A percentile compares a stretch with the other conserved stretches of the same genome.
Evolutionary conservation across 1,284 basidiomycete genomes (phyloP).

Genomic region (Boletus nobilissimus): DNA sequence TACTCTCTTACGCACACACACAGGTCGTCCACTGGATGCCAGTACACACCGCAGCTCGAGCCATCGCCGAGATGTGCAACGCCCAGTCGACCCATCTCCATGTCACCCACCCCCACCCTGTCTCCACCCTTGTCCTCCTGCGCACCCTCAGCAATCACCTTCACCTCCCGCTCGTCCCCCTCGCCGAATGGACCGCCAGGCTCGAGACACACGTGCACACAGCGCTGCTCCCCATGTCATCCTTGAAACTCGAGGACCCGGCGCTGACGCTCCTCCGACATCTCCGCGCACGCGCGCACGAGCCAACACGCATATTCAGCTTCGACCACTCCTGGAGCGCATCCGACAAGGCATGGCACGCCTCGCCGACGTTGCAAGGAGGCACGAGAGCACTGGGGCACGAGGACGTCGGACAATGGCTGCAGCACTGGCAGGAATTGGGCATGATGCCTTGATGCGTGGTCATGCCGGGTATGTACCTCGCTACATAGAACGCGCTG

Average conservation of each 20-base stretch:
- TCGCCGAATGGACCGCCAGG: constrained; percentile 33
- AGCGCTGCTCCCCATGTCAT: not conserved
- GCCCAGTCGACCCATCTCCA: constrained; percentile 15
- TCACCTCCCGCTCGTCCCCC: constrained; percentile 30
- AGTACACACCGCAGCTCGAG: constrained; percentile 30
- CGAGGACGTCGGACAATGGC: constrained; percentile 22
- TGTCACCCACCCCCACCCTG: constrained; percentile 29
- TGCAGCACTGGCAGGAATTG: constrained; percentile 27
- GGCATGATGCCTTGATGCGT: constrained; percentile 1
- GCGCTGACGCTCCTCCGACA: constrained; percentile 28
- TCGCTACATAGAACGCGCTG: not conserved
- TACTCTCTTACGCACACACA: too few relatives aligned
- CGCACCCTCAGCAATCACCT: constrained; percentile 22
- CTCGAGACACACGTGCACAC: constrained; percentile 26
- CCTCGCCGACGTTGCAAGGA: constrained; percentile 9
- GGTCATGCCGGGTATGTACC: too few relatives aligned
- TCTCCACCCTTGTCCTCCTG: constrained; percentile 31
- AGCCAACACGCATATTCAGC: constrained; percentile 13
- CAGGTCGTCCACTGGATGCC: too few relatives aligned
- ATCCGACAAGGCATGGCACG: constrained; percentile 6
- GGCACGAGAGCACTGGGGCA: not conserved
- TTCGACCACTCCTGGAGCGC: constrained; percentile 1
- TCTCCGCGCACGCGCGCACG: constrained; percentile 6
- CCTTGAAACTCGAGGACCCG: constrained; percentile 9
- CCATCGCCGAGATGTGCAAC: constrained; percentile 30